These are phyloP conservation scores for Geotrichum reessii DNA, from an alignment of 1,139 yeast species.

Conservation along the genomic window DNA sequence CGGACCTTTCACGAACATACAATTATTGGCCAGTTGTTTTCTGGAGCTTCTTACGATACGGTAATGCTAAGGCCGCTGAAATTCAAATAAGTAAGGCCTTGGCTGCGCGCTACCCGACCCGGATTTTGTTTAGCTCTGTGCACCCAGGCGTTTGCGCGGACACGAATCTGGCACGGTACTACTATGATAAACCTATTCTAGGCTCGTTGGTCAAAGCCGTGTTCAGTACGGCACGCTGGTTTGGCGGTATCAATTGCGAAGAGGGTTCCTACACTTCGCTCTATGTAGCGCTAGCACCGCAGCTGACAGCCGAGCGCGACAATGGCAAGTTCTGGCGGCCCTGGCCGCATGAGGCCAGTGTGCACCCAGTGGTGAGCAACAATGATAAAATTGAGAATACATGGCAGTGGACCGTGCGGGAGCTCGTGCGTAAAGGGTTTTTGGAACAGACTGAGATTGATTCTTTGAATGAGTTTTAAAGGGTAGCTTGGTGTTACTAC, in stretches of 20 bases:
- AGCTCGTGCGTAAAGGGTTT: conserved; percentile 48
- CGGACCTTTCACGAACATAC: conserved; percentile 49
- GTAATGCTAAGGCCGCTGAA: conserved; percentile 72
- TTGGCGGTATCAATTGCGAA: conserved; percentile 67
- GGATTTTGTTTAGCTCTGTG: conserved; percentile 57
- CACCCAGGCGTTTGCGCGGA: conserved; percentile 87
- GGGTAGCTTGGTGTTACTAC: background rate
- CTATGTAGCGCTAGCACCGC: conserved; percentile 56
- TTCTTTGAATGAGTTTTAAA: background rate
- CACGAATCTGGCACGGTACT: conserved; percentile 65
- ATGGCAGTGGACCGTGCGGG: conserved; percentile 78
- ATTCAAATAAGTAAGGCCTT: conserved; percentile 68
- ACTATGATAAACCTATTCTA: conserved; percentile 70
- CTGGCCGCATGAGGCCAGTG: conserved; percentile 55
- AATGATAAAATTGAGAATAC: conserved; percentile 61
- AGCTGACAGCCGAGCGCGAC: conserved; percentile 47
- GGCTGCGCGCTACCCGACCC: conserved; percentile 58
- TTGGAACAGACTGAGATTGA: conserved; percentile 13
- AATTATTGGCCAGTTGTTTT: conserved; percentile 49
- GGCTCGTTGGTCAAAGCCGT: conserved; percentile 67
- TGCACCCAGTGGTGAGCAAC: conserved; percentile 50
- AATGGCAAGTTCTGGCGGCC: conserved; percentile 53
- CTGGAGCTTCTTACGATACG: conserved; percentile 76
- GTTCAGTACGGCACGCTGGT: conserved; percentile 59
- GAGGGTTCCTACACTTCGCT: conserved; percentile 66